Conservation (phyloP, 768 basidiomycete genomes). For the Clathrus columnatus region DNA sequence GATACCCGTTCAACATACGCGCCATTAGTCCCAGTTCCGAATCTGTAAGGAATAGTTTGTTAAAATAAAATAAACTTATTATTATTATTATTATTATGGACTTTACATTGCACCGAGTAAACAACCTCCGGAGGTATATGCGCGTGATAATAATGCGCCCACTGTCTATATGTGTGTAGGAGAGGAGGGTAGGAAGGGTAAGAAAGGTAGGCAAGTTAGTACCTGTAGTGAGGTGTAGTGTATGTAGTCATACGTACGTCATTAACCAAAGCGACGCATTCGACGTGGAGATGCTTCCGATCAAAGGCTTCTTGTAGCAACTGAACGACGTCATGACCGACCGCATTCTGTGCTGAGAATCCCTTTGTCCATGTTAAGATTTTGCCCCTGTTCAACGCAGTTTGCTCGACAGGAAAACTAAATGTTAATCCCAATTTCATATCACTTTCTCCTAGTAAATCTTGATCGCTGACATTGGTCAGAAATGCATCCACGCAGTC, state of each 20-base stretch:
- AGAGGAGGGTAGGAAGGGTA: no score
- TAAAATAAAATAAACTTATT: background rate
- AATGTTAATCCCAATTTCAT: constrained; percentile 87
- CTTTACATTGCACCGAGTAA: constrained; percentile 44
- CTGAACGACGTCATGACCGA: constrained; percentile 83
- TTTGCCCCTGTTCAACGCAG: constrained; percentile 80
- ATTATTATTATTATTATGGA: background rate
- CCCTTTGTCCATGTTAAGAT: constrained; percentile 96
- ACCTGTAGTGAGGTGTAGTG: background rate
- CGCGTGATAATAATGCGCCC: constrained; percentile 85
- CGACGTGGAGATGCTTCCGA: constrained; percentile 85
- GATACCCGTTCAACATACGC: constrained; percentile 87
- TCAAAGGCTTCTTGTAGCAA: constrained; percentile 89
- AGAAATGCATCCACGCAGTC: constrained; percentile 94
- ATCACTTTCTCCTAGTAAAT: constrained; percentile 22
- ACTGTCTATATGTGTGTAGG: constrained; percentile 58
- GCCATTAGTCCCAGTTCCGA: constrained; percentile 97
- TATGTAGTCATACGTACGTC: constrained; percentile 48
- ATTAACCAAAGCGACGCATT: constrained; percentile 87
- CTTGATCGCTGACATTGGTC: constrained; percentile 45
- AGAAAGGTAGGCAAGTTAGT: background rate
- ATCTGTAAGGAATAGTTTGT: constrained; percentile 53
- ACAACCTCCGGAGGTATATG: constrained; percentile 90
- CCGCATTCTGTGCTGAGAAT: constrained; percentile 83
- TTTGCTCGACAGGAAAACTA: constrained; percentile 96